Percentiles rank a stretch among this genome's conserved stretches.
Conservation (phyloP, 352 stramenopile species). For the Saprolegnia parasitica region DNA sequence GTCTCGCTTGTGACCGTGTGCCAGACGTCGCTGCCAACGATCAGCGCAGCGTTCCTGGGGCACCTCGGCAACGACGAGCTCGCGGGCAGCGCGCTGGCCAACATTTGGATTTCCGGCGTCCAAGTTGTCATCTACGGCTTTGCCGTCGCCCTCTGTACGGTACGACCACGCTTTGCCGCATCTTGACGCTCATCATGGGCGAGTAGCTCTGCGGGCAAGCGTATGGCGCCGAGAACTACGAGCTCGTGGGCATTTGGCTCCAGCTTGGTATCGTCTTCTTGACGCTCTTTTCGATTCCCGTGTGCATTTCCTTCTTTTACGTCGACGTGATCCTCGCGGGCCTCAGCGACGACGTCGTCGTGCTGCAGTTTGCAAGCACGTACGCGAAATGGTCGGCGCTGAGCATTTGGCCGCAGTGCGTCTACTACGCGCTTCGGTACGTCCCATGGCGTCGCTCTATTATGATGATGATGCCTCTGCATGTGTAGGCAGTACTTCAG, state of each 20-base stretch:
- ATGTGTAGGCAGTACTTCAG: slow-evolving; percentile 51
- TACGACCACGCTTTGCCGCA: not conserved
- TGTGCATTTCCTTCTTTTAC: slow-evolving; percentile 80
- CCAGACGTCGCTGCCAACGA: slow-evolving; percentile 71
- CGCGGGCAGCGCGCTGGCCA: slow-evolving; percentile 58
- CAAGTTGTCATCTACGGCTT: slow-evolving; percentile 79
- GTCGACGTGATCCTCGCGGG: slow-evolving; percentile 61
- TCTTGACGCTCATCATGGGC: not conserved
- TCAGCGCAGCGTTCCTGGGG: slow-evolving; percentile 73
- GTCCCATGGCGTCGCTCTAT: not conserved
- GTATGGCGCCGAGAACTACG: slow-evolving; percentile 73
- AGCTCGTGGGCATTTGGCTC: slow-evolving; percentile 73
- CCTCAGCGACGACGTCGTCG: slow-evolving; percentile 57
- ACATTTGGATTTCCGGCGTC: slow-evolving; percentile 75
- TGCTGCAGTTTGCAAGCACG: slow-evolving; percentile 55
- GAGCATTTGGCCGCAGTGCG: slow-evolving; percentile 58
- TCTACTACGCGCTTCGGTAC: slow-evolving; percentile 61
- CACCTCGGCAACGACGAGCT: slow-evolving; percentile 70
- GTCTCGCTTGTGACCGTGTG: slow-evolving; percentile 79
- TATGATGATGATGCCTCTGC: not conserved
- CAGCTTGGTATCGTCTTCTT: slow-evolving; percentile 71
- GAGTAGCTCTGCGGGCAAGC: slow-evolving; percentile 59
- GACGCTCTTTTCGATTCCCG: slow-evolving; percentile 57
- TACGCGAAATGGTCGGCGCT: slow-evolving; percentile 58
- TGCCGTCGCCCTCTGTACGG: slow-evolving; percentile 68